Evolutionary conservation across 495 filamentous ascomycete genomes (phyloP).

Genomic region (Penicillium canescens): DNA sequence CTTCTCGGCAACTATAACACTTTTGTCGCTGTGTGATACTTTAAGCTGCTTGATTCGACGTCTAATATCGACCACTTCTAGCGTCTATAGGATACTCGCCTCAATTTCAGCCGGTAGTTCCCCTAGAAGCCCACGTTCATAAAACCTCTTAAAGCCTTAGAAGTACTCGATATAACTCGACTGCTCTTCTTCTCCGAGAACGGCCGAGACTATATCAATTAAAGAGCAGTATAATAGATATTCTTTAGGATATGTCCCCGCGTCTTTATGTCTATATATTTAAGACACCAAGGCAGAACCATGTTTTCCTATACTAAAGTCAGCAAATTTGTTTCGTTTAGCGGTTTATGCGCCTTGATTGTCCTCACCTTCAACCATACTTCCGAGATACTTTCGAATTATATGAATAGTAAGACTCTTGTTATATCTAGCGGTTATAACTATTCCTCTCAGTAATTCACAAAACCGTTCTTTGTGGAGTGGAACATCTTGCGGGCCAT

Average conservation of each 20-base stretch:
- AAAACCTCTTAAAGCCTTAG: slow-evolving; percentile 17
- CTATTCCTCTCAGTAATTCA: slow-evolving; percentile 8
- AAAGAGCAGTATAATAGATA: slow-evolving; percentile 20
- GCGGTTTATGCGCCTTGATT: slow-evolving; percentile 25
- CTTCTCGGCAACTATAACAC: slow-evolving; percentile 10
- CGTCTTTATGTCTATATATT: slow-evolving; percentile 22
- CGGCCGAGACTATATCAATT: slow-evolving; percentile 17
- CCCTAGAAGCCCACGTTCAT: slow-evolving; percentile 14
- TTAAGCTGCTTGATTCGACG: slow-evolving; percentile 11
- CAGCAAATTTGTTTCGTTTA: slow-evolving; percentile 2
- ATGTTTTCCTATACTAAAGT: slow-evolving; percentile 19
- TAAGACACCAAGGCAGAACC: slow-evolving; percentile 22
- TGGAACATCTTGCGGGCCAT: slow-evolving; percentile 19
- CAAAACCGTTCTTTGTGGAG: slow-evolving; percentile 13
- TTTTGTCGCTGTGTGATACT: slow-evolving; percentile 1
- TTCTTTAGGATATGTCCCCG: slow-evolving; percentile 19
- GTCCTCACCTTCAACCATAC: slow-evolving; percentile 14
- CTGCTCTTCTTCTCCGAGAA: slow-evolving; percentile 23
- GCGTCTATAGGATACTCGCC: slow-evolving; percentile 15
- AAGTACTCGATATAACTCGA: slow-evolving; percentile 24
- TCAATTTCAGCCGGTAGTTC: slow-evolving; percentile 16
- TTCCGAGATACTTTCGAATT: slow-evolving; percentile 18
- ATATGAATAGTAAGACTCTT: slow-evolving; percentile 10
- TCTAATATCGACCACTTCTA: slow-evolving; percentile 13
- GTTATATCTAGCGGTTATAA: slow-evolving; percentile 14